Conservation (phyloP, 768 basidiomycete genomes). For the Podaxis sp. region DNA sequence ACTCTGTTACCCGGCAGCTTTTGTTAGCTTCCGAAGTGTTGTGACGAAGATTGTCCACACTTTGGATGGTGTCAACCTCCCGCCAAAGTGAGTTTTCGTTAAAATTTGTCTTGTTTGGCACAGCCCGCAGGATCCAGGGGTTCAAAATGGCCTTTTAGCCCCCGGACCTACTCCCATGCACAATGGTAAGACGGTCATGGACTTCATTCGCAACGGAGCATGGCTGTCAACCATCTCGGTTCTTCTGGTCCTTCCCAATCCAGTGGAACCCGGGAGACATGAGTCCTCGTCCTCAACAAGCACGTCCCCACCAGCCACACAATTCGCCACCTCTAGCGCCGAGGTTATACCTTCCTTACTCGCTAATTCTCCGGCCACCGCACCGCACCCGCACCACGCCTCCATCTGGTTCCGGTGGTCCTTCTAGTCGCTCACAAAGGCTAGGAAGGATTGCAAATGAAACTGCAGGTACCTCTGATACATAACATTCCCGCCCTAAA, state of each 20-base stretch:
- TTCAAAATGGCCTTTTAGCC: constrained; percentile 4
- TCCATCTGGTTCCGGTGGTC: not conserved
- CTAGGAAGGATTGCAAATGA: not conserved
- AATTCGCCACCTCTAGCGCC: not conserved
- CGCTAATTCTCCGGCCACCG: not conserved
- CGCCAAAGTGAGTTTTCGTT: too few relatives aligned
- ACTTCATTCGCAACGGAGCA: constrained; percentile 45
- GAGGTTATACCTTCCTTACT: constrained; percentile 11
- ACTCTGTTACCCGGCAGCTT: too few relatives aligned
- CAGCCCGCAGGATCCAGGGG: too few relatives aligned
- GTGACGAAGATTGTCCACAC: too few relatives aligned
- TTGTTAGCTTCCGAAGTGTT: too few relatives aligned
- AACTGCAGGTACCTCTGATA: not conserved
- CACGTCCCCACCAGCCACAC: constrained; percentile 25
- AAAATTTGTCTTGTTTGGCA: too few relatives aligned
- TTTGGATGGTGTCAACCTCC: too few relatives aligned
- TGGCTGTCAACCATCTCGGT: not conserved
- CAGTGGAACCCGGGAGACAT: not conserved
- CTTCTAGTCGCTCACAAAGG: not conserved
- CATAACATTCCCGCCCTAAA: not conserved
- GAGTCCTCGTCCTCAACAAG: constrained; percentile 12
- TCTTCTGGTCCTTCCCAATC: not conserved
- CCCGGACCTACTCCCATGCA: constrained; percentile 18
- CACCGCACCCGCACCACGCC: not conserved
- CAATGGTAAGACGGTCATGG: constrained; percentile 47